phyloP scores from a whole-genome alignment of 2,329 filamentous ascomycete species.

The Cladosporium sp. region DNA sequence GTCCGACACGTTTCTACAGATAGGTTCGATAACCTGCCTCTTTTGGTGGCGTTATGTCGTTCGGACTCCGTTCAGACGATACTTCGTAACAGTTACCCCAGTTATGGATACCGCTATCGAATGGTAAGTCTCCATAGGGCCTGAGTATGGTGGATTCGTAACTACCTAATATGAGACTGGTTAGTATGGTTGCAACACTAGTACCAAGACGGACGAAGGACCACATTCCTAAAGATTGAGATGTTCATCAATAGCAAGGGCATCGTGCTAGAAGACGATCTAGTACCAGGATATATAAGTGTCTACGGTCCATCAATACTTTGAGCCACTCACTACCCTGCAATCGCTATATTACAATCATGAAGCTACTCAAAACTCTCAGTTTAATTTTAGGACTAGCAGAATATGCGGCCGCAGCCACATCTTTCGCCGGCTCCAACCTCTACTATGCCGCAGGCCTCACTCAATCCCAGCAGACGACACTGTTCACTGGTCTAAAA shows the following conservation, averaged over 20 bases:
- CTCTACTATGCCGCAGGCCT: slow-evolving; percentile 22
- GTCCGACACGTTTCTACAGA: not conserved
- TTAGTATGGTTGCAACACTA: not conserved
- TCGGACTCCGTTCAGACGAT: not conserved
- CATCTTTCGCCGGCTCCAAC: slow-evolving; percentile 19
- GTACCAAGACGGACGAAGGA: not conserved
- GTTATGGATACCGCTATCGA: not conserved
- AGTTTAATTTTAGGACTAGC: not conserved
- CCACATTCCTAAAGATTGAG: not conserved
- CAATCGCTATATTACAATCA: not conserved
- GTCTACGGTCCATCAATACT: not conserved
- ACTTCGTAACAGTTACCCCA: not conserved
- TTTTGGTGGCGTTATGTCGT: not conserved
- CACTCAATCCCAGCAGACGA: slow-evolving; percentile 11
- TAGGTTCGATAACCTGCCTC: not conserved
- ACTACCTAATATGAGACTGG: not conserved
- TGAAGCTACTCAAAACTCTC: not conserved
- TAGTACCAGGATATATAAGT: not conserved
- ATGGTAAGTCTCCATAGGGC: not conserved
- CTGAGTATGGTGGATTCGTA: not conserved
- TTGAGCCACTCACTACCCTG: not conserved
- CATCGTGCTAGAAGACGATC: not conserved
- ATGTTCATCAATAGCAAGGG: not conserved
- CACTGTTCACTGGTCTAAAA: slow-evolving; percentile 17
- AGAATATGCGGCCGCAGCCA: not conserved